Percentiles rank a stretch among this genome's conserved stretches.
Conservation (phyloP, 2,329 filamentous ascomycete genomes). For the Calonectria pseudoturangicola region DNA sequence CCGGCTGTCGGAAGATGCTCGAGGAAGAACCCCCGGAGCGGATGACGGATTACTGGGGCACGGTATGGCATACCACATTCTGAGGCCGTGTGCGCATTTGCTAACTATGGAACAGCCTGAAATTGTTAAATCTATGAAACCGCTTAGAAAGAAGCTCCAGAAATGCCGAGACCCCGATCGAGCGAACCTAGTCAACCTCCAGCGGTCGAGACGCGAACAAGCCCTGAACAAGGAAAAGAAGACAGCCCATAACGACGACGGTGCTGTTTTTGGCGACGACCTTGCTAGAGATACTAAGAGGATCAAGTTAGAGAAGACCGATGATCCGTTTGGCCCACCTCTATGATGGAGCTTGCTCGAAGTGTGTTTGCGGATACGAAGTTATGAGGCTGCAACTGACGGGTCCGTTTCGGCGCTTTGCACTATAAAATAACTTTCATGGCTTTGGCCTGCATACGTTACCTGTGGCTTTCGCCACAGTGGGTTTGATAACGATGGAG, state of each 20-base stretch:
- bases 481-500: not conserved
- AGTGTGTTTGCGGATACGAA: not conserved
- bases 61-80: slow-evolving; percentile 59
- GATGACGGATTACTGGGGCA: slow-evolving; percentile 72
- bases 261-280: slow-evolving; percentile 66
- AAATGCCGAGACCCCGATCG: slow-evolving; percentile 85
- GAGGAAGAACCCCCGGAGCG: slow-evolving; percentile 74
- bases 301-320: slow-evolving; percentile 64
- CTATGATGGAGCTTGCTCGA: slow-evolving; percentile 52
- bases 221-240: slow-evolving; percentile 67
- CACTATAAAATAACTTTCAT: not conserved
- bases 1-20: slow-evolving; percentile 72
- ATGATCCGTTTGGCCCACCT: slow-evolving; percentile 70
- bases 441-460: not conserved
- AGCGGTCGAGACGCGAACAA: slow-evolving; percentile 77
- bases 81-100: not conserved
- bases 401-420: not conserved
- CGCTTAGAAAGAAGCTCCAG: slow-evolving; percentile 81
- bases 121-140: slow-evolving; percentile 68
- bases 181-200: slow-evolving; percentile 81
- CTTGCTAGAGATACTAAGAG: slow-evolving; percentile 66
- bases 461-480: not conserved
- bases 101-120: slow-evolving; percentile 62
- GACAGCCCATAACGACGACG: slow-evolving; percentile 62
- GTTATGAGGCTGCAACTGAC: not conserved